Percentiles rank a stretch among this genome's conserved stretches.
Evolutionary conservation across 345 rosid species (phyloP).

Genomic region (Eucalyptus cloeziana): DNA sequence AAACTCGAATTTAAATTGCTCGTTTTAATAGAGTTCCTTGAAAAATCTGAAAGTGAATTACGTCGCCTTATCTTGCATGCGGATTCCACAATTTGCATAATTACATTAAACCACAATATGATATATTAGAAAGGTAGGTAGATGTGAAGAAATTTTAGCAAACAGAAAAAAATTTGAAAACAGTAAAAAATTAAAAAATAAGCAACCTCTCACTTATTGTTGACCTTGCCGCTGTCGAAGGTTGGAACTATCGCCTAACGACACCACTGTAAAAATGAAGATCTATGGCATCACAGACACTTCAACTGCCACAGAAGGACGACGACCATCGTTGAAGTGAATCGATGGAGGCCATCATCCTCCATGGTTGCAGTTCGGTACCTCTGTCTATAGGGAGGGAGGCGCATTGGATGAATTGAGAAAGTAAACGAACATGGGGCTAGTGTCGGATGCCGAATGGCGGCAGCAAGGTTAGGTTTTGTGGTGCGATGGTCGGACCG

Average conservation of each 20-base stretch:
- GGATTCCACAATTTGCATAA: neutral
- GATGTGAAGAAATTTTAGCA: neutral
- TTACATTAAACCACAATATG: neutral
- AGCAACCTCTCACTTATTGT: neutral
- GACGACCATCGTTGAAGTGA: neutral
- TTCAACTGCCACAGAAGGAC: neutral
- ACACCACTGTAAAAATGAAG: neutral
- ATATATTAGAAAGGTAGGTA: neutral
- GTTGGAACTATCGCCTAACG: neutral
- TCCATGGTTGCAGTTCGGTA: neutral
- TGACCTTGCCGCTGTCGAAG: neutral
- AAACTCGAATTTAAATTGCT: neutral
- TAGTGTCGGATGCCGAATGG: neutral
- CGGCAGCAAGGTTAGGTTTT: neutral
- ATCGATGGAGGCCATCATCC: neutral
- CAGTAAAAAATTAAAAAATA: neutral
- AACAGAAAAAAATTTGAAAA: neutral
- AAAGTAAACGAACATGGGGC: neutral
- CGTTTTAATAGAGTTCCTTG: neutral
- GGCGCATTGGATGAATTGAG: neutral
- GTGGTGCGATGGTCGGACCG: neutral
- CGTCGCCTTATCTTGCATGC: neutral
- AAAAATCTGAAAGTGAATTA: neutral
- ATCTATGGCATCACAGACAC: neutral
- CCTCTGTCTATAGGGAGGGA: neutral